Percentiles rank a stretch among this genome's conserved stretches.
Evolutionary conservation across 164 flowering plant genomes (phyloP).

Genomic region (Nelumbo lutea): DNA sequence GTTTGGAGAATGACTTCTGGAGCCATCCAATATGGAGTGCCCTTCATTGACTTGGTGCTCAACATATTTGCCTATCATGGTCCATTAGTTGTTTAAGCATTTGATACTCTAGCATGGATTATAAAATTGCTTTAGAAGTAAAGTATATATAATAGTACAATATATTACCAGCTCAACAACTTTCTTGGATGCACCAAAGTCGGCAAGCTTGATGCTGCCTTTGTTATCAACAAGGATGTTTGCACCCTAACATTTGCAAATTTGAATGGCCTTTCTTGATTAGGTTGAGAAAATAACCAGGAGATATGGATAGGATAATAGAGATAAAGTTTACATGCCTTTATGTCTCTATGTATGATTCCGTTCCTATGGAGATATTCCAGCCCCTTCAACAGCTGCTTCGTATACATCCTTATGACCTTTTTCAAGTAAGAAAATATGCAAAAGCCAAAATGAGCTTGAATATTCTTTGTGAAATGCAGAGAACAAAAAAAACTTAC

Average conservation of each 20-base stretch:
- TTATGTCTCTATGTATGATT: conserved; percentile 1
- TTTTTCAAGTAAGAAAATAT: neutral
- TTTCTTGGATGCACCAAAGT: conserved; percentile 3
- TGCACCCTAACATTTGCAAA: conserved; percentile 17
- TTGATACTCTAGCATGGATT: neutral
- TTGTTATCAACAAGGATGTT: conserved; percentile 5
- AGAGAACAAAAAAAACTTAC: neutral
- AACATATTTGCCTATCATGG: conserved; percentile 74
- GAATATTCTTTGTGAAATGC: neutral
- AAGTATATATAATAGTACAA: neutral
- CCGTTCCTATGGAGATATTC: neutral
- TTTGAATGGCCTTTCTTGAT: neutral
- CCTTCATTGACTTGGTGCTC: conserved; percentile 98
- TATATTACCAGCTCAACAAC: neutral
- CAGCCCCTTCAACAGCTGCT: neutral
- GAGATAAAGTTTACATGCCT: neutral
- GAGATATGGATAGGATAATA: neutral
- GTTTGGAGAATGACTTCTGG: conserved; percentile 98
- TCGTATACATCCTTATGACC: neutral
- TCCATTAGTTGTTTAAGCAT: neutral
- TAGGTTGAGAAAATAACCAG: neutral
- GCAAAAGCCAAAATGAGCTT: neutral
- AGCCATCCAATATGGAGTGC: conserved; percentile 99
- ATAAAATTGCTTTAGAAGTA: neutral
- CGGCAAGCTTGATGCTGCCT: neutral